These are phyloP conservation scores for Jackrogersella multiformis DNA, from an alignment of 495 filamentous ascomycete species.

Conservation along the genomic window DNA sequence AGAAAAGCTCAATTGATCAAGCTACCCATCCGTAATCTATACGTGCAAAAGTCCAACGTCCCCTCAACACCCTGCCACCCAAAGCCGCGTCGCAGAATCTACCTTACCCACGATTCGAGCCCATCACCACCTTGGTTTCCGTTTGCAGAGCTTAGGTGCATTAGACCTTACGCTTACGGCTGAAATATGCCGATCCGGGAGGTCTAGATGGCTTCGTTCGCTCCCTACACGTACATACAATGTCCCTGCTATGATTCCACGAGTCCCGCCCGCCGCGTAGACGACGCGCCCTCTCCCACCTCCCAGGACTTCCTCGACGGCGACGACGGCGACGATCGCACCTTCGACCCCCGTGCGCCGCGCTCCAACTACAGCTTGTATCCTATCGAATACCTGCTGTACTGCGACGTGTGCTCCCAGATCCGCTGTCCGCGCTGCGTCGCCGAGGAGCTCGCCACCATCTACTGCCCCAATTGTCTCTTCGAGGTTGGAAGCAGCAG, in stretches of 20 bases:
- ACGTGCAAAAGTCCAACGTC: neutral
- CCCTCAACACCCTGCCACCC: neutral
- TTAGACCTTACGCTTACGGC: slow-evolving; percentile 16
- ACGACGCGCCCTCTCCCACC: slow-evolving; percentile 49
- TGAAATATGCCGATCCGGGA: slow-evolving; percentile 41
- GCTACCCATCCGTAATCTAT: too few species aligned
- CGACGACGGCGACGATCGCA: slow-evolving; percentile 76
- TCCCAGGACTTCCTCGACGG: slow-evolving; percentile 60
- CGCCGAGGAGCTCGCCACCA: slow-evolving; percentile 89
- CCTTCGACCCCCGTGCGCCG: slow-evolving; percentile 85
- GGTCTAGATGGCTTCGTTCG: slow-evolving; percentile 72
- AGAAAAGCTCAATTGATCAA: neutral
- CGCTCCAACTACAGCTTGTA: slow-evolving; percentile 90
- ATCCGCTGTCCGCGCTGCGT: slow-evolving; percentile 94
- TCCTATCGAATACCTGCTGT: slow-evolving; percentile 91
- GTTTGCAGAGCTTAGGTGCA: neutral
- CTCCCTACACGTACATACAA: slow-evolving; percentile 90
- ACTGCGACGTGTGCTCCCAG: slow-evolving; percentile 96
- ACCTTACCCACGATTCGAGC: neutral
- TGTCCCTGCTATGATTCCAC: slow-evolving; percentile 83
- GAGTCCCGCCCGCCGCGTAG: slow-evolving; percentile 53
- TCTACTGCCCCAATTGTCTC: slow-evolving; percentile 94
- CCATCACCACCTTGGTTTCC: neutral
- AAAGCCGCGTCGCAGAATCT: neutral
- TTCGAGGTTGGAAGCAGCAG: slow-evolving; percentile 93